These are phyloP conservation scores for Candida smagusa DNA, from an alignment of 1,139 yeast species.

Conservation along the genomic window DNA sequence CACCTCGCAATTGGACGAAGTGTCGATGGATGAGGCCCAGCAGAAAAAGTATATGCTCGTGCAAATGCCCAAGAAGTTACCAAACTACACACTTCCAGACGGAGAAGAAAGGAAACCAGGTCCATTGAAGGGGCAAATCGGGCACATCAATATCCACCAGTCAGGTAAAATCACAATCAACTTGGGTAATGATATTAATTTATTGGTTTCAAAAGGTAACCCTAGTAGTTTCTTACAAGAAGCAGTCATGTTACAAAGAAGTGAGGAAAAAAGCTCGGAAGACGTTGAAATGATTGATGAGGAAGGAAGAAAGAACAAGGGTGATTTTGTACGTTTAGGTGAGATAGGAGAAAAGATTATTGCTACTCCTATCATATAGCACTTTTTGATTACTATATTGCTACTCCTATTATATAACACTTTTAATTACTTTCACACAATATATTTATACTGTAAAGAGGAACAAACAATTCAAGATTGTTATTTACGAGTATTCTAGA, in stretches of 20 bases:
- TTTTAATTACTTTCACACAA: no score
- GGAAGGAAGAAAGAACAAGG: conserved; percentile 31
- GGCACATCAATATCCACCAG: conserved; percentile 69
- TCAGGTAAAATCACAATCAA: conserved; percentile 78
- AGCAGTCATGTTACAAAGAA: conserved; percentile 53
- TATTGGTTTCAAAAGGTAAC: conserved; percentile 76
- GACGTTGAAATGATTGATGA: conserved; percentile 32
- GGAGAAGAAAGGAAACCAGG: conserved; percentile 2
- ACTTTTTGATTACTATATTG: no score
- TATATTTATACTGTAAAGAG: no score
- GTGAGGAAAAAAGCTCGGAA: conserved; percentile 13
- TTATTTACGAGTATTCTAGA: no score
- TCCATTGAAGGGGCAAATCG: conserved; percentile 53
- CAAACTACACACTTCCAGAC: conserved; percentile 26
- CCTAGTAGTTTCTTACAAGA: conserved; percentile 74
- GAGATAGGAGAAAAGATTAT: conserved; percentile 55
- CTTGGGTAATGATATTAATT: conserved; percentile 60
- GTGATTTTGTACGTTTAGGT: conserved; percentile 58
- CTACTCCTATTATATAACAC: conserved; percentile 41
- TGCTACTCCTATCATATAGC: conserved; percentile 40
- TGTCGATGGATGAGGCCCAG: conserved; percentile 14
- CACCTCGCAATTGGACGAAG: conserved; percentile 21
- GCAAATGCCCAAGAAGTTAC: conserved; percentile 72
- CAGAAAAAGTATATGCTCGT: conserved; percentile 45
- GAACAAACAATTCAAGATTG: no score